A percentile compares a stretch with the other conserved stretches of the same genome.
phyloP scores from a whole-genome alignment of 345 rosid genomes.

The Corchorus olitorius region DNA sequence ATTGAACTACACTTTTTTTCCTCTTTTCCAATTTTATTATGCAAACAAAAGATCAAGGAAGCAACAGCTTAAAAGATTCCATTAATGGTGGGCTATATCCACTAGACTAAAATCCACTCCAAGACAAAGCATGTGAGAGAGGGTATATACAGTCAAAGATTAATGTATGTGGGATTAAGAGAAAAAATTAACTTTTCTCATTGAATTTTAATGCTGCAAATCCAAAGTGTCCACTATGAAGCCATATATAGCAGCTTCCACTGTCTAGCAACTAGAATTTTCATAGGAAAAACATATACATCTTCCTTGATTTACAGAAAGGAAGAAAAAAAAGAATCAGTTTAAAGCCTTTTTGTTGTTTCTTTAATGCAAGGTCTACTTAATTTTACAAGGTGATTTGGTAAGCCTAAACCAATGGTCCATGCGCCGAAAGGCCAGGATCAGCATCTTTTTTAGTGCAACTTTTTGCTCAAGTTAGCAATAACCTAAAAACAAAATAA shows the following conservation, averaged over 20 bases:
- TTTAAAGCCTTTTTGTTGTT: not conserved
- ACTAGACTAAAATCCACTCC: conserved; percentile 5
- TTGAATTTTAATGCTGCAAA: not conserved
- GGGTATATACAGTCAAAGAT: not conserved
- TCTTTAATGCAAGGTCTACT: not conserved
- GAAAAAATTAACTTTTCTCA: not conserved
- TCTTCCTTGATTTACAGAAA: not conserved
- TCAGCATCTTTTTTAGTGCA: conserved; percentile 31
- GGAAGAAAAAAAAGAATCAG: not conserved
- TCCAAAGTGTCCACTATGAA: conserved; percentile 2
- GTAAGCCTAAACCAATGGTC: not conserved
- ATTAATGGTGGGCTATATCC: conserved; percentile 11
- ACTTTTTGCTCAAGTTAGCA: conserved; percentile 23
- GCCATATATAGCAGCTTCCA: not conserved
- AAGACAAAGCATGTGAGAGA: not conserved
- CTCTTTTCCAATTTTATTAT: not conserved
- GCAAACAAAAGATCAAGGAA: not conserved
- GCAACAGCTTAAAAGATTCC: conserved; percentile 23
- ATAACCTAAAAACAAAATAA: conserved; percentile 19
- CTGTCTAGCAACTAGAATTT: not conserved
- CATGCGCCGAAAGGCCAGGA: conserved; percentile 21
- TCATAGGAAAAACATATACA: not conserved
- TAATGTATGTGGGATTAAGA: too few relatives aligned
- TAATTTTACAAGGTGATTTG: conserved; percentile 3
- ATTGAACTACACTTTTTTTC: not conserved